Evolutionary conservation across 169 alveolate genomes (phyloP).

Genomic region (Fabrea salina): DNA sequence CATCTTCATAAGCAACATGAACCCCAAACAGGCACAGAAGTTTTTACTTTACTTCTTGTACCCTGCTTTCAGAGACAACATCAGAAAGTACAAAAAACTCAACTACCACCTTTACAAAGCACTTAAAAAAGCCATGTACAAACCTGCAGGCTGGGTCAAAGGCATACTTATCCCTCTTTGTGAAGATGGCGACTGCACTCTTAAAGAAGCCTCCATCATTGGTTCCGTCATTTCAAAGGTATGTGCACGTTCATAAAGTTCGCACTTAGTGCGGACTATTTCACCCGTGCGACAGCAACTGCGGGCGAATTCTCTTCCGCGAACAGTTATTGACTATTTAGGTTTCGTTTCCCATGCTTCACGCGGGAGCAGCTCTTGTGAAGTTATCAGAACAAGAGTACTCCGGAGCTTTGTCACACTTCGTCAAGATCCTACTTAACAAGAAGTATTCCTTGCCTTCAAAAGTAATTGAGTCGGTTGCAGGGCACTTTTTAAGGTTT

Average conservation of each 20-base stretch:
- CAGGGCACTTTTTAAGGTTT: conserved; percentile 76
- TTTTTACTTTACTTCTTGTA: conserved; percentile 76
- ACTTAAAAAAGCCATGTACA: conserved; percentile 91
- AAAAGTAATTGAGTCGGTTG: conserved; percentile 84
- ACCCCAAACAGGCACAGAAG: conserved; percentile 70
- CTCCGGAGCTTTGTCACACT: conserved; percentile 86
- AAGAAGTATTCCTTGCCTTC: conserved; percentile 92
- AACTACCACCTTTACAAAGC: conserved; percentile 91
- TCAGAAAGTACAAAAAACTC: conserved; percentile 83
- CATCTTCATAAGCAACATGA: conserved; percentile 87
- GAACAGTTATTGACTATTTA: background rate
- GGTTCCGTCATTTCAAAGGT: conserved; percentile 90
- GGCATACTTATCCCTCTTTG: conserved; percentile 92
- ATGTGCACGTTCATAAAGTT: conserved; percentile 40
- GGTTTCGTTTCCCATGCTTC: conserved; percentile 84
- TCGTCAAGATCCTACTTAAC: conserved; percentile 88
- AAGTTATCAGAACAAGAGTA: conserved; percentile 85
- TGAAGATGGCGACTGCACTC: conserved; percentile 83
- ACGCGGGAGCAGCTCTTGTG: conserved; percentile 90
- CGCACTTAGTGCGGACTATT: background rate
- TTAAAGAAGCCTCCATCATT: conserved; percentile 94
- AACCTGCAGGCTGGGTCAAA: conserved; percentile 95
- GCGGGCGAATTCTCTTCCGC: background rate
- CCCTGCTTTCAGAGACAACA: conserved; percentile 87
- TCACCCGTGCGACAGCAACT: background rate